Conservation (phyloP, 345 rosid genomes). For the Pistacia integerrima region DNA sequence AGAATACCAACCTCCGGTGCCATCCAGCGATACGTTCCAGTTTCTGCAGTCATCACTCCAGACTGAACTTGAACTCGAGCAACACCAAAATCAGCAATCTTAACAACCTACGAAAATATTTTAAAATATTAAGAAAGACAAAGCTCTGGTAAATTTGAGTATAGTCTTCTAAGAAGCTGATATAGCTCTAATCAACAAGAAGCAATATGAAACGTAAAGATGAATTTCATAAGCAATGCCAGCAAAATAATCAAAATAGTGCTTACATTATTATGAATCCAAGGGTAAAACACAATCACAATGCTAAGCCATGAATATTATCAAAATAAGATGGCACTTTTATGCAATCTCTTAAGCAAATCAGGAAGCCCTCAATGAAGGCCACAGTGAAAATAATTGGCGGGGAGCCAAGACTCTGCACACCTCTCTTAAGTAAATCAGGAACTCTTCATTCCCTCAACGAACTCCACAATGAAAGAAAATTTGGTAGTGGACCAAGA, state of each 20-base stretch:
- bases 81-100: constrained; percentile 78
- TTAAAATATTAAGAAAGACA: constrained; percentile 15
- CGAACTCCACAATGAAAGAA: too few relatives aligned
- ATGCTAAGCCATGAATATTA: background rate
- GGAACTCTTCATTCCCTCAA: too few relatives aligned
- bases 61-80: constrained; percentile 63
- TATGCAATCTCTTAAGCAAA: background rate
- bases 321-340: background rate
- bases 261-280: too few relatives aligned
- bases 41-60: constrained; percentile 80
- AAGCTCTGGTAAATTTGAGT: constrained; percentile 1
- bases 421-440: background rate
- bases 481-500: too few relatives aligned
- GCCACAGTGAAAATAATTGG: background rate
- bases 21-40: constrained; percentile 85
- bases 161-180: constrained; percentile 11
- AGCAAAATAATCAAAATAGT: too few relatives aligned
- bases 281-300: background rate
- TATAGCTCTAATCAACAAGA: constrained; percentile 13
- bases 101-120: constrained; percentile 46
- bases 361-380: background rate
- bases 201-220: constrained; percentile 4
- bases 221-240: background rate
- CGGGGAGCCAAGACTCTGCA: background rate
- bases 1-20: constrained; percentile 68